Evolutionary conservation across 257 asterid species (phyloP).

Genomic region (Primulina tabacum): DNA sequence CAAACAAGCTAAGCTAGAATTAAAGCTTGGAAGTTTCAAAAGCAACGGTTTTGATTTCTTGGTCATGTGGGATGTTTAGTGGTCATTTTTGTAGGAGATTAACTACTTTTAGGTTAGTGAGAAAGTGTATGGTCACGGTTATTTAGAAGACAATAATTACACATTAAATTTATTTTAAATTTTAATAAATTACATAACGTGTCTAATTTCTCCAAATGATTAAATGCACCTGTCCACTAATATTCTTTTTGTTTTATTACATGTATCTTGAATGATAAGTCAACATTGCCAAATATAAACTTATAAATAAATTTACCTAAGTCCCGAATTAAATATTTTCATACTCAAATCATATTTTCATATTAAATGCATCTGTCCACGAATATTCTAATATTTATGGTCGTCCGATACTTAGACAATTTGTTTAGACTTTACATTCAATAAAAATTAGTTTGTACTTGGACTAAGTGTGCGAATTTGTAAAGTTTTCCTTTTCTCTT

Average conservation of each 20-base stretch:
- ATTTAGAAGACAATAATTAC: neutral
- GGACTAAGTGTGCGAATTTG: too few species aligned
- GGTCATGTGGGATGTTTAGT: slow-evolving; percentile 17
- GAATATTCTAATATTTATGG: too few species aligned
- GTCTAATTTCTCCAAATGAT: neutral
- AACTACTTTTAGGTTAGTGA: slow-evolving; percentile 28
- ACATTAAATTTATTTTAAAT: neutral
- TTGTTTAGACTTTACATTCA: too few species aligned
- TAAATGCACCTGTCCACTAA: neutral
- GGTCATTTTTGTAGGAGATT: slow-evolving; percentile 10
- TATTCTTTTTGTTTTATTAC: neutral
- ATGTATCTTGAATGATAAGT: neutral
- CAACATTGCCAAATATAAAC: neutral
- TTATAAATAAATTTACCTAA: neutral
- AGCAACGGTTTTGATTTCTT: neutral
- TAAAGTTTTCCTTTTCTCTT: neutral
- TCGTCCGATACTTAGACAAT: too few species aligned
- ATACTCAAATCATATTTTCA: too few species aligned
- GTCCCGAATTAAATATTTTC: too few species aligned
- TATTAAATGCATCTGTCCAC: too few species aligned
- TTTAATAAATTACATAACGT: too few species aligned
- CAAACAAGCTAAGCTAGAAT: slow-evolving; percentile 14
- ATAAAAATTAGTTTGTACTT: too few species aligned
- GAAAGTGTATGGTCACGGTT: slow-evolving; percentile 40
- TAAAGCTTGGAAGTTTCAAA: neutral